phyloP scores from a whole-genome alignment of 2,329 filamentous ascomycete species.

The Talaromyces atroroseus region DNA sequence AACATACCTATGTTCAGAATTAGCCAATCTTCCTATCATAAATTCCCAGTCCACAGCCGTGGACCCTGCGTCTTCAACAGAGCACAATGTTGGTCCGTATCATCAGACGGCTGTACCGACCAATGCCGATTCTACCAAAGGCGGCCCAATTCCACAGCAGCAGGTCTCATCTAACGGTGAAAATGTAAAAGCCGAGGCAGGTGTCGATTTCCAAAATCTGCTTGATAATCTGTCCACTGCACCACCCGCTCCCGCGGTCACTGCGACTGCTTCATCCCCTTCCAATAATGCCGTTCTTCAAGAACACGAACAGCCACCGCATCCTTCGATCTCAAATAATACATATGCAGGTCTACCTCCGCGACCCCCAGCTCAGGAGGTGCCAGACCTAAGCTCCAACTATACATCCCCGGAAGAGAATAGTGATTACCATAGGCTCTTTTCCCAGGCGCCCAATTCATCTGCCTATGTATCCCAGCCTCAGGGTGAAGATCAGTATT shows the following conservation, averaged over 20 bases:
- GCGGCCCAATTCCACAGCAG: neutral
- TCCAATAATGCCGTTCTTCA: conserved; percentile 26
- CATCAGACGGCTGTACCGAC: neutral
- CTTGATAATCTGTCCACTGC: conserved; percentile 42
- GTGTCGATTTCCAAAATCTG: conserved; percentile 45
- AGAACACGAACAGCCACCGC: conserved; percentile 6
- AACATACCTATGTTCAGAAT: conserved; percentile 5
- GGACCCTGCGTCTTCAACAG: neutral
- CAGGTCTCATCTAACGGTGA: neutral
- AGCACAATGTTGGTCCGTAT: neutral
- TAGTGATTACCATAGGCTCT: conserved; percentile 36
- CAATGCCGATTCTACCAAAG: neutral
- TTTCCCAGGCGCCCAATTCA: conserved; percentile 25
- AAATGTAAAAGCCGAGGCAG: conserved; percentile 25
- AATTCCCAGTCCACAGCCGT: neutral
- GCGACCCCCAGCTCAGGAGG: conserved; percentile 42
- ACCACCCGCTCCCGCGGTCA: conserved; percentile 21
- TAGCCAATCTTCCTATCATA: neutral
- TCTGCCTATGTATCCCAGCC: conserved; percentile 22
- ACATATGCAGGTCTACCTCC: conserved; percentile 34
- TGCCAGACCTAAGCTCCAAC: conserved; percentile 34
- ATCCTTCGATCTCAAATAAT: conserved; percentile 21
- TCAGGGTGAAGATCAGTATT: conserved; percentile 18
- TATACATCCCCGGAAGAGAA: conserved; percentile 34
- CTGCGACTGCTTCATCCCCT: conserved; percentile 21